Evolutionary conservation across 2,329 filamentous ascomycete species (phyloP), one percentile per base, ranked within the genome.

Genomic region (Verticillium nubilum): DNA sequence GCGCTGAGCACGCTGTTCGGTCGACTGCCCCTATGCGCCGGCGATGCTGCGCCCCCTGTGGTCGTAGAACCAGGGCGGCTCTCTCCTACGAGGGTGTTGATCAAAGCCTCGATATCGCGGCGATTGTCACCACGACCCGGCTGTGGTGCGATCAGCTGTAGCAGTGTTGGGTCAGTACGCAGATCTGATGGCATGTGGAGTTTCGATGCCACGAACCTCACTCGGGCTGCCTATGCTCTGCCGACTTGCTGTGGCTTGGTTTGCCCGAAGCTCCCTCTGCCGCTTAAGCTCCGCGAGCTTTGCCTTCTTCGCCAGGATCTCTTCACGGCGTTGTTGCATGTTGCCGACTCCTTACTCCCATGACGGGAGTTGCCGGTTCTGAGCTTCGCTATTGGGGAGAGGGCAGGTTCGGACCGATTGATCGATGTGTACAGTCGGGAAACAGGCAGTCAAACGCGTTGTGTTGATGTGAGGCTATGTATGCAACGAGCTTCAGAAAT

Each of bases 251-350:
- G 82, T 85, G 67, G 90, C 86, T 72, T 96, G 91, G 71, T 84
- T 90, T 64, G 91, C 86, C 61, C 93, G 85, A 67, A 94, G 79
- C 73, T 96, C 92, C 68, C 95, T 86, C 78, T 97, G 92, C 63
- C 91, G 86, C 79, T 97, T 97, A 65, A 99, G 84, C 82, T 98
- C 95, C 56, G 91, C 93, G 69, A 99, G 91, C 81, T 95, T 97
- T 64, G 93, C 94, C 81, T 91, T 94, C 80, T 99, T 99, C 67
- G 92, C 93, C 68, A 95, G 81, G 67, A 99, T 97, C 80, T 99
- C 95, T 80, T 97, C 92, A 80, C 92, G 90, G 69, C 93, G 89
- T 82, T 93, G 88, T 78, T 89, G 86, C 81, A 89, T 88, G 66
- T 70, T 77, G 74, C 63, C 70, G 63, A 70, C 67, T 72, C 68